Evolutionary conservation across 306 rosid genomes (phyloP).

Genomic region (Vigna trinervia): DNA sequence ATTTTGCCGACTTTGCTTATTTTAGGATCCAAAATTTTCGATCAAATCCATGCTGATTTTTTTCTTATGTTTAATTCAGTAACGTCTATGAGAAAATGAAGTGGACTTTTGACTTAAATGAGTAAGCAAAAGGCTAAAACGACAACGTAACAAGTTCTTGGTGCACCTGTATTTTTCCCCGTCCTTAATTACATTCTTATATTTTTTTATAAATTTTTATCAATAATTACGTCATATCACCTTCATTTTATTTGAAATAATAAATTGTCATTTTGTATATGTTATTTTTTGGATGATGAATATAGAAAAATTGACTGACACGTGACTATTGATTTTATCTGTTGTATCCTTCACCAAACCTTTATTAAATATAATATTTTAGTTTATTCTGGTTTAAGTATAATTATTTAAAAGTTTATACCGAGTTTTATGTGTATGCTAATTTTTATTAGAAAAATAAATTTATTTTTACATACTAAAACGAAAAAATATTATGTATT

Average conservation of each 20-base stretch:
- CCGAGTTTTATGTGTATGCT: too few relatives aligned
- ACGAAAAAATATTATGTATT: too few relatives aligned
- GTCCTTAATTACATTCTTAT: not conserved
- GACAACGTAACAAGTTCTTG: conserved; percentile 32
- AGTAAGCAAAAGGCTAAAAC: conserved; percentile 31
- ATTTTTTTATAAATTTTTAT: not conserved
- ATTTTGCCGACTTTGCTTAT: conserved; percentile 2
- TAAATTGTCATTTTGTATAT: too few relatives aligned
- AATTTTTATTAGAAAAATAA: too few relatives aligned
- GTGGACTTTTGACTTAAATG: conserved; percentile 34
- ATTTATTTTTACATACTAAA: too few relatives aligned
- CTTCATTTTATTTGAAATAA: not conserved
- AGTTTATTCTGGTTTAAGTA: too few relatives aligned
- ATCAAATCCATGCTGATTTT: conserved; percentile 6
- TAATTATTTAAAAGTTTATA: too few relatives aligned
- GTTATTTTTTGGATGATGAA: too few relatives aligned
- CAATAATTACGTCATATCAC: not conserved
- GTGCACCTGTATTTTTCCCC: conserved; percentile 4
- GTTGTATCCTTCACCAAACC: too few relatives aligned
- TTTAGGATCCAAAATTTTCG: not conserved
- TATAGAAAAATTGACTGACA: too few relatives aligned
- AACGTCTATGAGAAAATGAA: not conserved
- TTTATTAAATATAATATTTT: too few relatives aligned
- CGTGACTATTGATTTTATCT: too few relatives aligned
- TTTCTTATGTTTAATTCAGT: not conserved